Evolutionary conservation across 2,329 filamentous ascomycete genomes (phyloP).

Genomic region (Colletotrichum orbiculare): DNA sequence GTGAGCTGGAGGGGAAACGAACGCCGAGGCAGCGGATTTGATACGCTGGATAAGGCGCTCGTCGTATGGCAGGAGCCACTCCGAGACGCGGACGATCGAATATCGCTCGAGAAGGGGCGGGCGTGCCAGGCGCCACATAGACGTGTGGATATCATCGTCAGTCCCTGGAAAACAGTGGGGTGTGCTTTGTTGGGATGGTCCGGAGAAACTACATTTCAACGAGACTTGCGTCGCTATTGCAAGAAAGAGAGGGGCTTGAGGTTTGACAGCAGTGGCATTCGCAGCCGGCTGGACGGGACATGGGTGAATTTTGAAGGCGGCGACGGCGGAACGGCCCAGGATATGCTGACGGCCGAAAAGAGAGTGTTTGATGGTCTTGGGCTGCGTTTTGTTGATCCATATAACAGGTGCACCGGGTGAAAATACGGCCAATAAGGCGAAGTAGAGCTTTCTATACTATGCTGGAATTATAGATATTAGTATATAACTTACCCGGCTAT

Average conservation of each 20-base stretch:
- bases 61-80: constrained; percentile 88
- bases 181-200: constrained; percentile 92
- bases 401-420: constrained; percentile 75
- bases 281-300: constrained; percentile 71
- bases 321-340: constrained; percentile 59
- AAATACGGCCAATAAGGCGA: too few species aligned
- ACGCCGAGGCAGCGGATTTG: constrained; percentile 72
- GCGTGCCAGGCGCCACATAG: constrained; percentile 67
- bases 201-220: constrained; percentile 88
- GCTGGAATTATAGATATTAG: too few species aligned
- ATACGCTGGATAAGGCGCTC: constrained; percentile 89
- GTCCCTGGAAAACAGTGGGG: constrained; percentile 88
- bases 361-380: constrained; percentile 83
- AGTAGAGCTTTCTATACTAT: too few species aligned
- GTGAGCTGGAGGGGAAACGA: constrained; percentile 63
- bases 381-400: constrained; percentile 73
- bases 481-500: too few species aligned
- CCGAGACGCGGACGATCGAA: background rate
- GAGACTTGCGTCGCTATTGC: constrained; percentile 84
- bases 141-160: constrained; percentile 91
- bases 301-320: constrained; percentile 79
- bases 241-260: constrained; percentile 79
- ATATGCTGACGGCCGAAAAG: constrained; percentile 80
- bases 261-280: constrained; percentile 90
- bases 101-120: background rate